Conservation (phyloP, 176 grass and related monocot genomes). For the Bolboschoenus planiculmis region DNA sequence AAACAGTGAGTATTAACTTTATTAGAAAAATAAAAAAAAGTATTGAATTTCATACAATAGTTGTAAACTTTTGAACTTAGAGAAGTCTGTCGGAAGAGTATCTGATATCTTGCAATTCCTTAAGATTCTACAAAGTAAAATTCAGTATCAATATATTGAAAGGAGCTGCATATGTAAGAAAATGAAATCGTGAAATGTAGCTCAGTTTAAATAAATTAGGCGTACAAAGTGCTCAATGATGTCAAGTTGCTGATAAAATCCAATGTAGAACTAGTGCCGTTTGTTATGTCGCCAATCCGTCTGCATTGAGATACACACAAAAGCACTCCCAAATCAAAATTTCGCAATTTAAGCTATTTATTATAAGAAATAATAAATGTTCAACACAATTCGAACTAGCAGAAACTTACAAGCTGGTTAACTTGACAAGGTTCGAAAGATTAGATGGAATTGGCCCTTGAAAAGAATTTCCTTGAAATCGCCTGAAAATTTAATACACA, state of each 20-base stretch:
- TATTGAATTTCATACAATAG: not conserved
- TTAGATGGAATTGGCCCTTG: constrained; percentile 64
- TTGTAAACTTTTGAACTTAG: constrained; percentile 23
- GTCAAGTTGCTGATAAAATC: constrained; percentile 63
- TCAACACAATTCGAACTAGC: not conserved
- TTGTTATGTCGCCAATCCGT: constrained; percentile 59
- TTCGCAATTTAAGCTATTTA: not conserved
- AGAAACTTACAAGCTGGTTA: constrained; percentile 56
- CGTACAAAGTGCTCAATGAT: constrained; percentile 51
- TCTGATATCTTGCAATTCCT: constrained; percentile 84
- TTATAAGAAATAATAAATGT: not conserved
- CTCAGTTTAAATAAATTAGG: not conserved
- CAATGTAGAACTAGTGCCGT: constrained; percentile 59
- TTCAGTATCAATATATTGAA: not conserved
- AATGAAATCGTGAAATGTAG: not conserved
- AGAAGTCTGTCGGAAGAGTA: constrained; percentile 61
- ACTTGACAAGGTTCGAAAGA: constrained; percentile 44
- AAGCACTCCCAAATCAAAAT: not conserved
- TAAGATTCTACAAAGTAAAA: constrained; percentile 51
- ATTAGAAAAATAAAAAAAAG: not conserved
- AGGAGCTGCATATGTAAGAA: not conserved
- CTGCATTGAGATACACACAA: constrained; percentile 27
- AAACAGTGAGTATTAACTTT: not conserved
- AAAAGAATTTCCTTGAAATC: constrained; percentile 84
- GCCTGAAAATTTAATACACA: constrained; percentile 30